phyloP scores from a whole-genome alignment of 257 asterid genomes.

The Eustoma russellianum region DNA sequence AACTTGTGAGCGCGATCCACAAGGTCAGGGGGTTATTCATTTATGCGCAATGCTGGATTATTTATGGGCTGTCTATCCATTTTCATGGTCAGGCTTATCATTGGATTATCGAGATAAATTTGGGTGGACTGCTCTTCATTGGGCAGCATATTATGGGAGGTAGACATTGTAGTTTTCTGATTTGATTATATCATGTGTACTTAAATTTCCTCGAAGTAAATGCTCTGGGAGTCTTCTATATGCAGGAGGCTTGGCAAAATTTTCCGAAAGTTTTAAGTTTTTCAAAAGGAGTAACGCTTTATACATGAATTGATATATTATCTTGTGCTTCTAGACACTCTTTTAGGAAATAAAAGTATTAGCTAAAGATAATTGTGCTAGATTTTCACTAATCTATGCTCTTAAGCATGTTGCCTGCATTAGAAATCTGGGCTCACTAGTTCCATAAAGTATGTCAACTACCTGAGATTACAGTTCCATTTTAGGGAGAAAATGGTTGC shows the following conservation, averaged over 20 bases:
- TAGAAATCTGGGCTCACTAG: too few relatives aligned
- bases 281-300: too few relatives aligned
- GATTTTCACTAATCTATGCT: too few relatives aligned
- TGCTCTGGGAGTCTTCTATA: not conserved
- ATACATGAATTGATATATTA: too few relatives aligned
- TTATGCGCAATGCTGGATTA: conserved; percentile 90
- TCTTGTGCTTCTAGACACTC: too few relatives aligned
- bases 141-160: conserved; percentile 99
- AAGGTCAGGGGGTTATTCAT: conserved; percentile 92
- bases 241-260: not conserved
- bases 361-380: too few relatives aligned
- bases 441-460: not conserved
- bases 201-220: not conserved
- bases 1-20: conserved; percentile 65
- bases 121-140: conserved; percentile 98
- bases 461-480: conserved; percentile 14
- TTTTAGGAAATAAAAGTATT: too few relatives aligned
- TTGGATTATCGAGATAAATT: conserved; percentile 83
- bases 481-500: conserved; percentile 95
- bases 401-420: too few relatives aligned
- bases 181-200: not conserved
- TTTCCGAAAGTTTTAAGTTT: too few relatives aligned
- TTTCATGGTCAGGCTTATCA: conserved; percentile 72
- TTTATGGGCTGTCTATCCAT: conserved; percentile 82
- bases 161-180: conserved; percentile 7